These are phyloP conservation scores for Xylariaceae sp. DNA, from an alignment of 2,329 filamentous ascomycete genomes.

Conservation along the genomic window DNA sequence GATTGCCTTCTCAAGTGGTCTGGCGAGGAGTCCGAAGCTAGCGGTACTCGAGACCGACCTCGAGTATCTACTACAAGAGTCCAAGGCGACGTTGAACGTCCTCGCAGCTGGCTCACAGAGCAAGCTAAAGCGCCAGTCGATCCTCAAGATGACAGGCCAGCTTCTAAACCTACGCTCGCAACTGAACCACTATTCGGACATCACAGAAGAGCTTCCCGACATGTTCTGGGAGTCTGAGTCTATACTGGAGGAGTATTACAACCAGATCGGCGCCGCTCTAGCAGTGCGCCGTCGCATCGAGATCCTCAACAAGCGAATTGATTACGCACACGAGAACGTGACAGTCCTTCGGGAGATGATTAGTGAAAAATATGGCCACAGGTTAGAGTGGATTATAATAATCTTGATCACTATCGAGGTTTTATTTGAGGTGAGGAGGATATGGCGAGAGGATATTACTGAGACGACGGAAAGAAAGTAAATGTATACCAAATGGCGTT, in stretches of 20 bases:
- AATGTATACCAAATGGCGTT: too few relatives aligned
- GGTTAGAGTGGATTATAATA: constrained; percentile 95
- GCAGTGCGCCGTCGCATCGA: constrained; percentile 91
- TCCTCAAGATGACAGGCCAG: constrained; percentile 90
- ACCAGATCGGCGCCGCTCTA: constrained; percentile 82
- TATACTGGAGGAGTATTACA: constrained; percentile 90
- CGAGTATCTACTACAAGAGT: constrained; percentile 80
- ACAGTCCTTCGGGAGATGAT: constrained; percentile 81
- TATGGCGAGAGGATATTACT: constrained; percentile 25
- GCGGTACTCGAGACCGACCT: constrained; percentile 84
- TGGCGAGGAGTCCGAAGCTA: constrained; percentile 89
- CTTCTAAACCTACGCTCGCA: constrained; percentile 84
- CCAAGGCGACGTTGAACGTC: constrained; percentile 73
- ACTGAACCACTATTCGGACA: constrained; percentile 92
- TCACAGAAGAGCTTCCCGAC: constrained; percentile 92
- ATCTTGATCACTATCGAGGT: constrained; percentile 90
- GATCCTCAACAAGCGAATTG: constrained; percentile 93
- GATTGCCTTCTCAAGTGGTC: constrained; percentile 91
- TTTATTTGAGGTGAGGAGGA: constrained; percentile 65
- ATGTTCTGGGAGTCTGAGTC: constrained; percentile 98
- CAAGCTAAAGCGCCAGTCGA: constrained; percentile 68
- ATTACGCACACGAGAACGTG: constrained; percentile 94
- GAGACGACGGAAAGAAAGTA: constrained; percentile 9
- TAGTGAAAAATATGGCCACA: constrained; percentile 83
- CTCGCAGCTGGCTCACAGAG: constrained; percentile 58